Conservation (phyloP, 257 asterid species). For the Coffea eugenioides region DNA sequence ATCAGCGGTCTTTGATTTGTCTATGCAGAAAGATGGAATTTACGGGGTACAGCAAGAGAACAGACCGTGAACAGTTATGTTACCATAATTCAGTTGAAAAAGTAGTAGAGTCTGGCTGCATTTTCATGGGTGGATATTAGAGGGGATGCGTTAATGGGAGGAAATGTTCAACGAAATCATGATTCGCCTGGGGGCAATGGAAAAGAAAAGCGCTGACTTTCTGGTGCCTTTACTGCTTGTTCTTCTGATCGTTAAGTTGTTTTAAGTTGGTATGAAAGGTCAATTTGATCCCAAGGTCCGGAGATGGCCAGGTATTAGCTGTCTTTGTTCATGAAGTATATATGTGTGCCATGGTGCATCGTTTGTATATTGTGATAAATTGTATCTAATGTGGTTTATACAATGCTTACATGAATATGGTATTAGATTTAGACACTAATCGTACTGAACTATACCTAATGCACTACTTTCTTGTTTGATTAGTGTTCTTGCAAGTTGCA, state of each 20-base stretch:
- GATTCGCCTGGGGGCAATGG: background rate
- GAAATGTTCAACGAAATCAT: background rate
- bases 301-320: conserved; percentile 11
- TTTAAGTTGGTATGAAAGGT: background rate
- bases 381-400: no score
- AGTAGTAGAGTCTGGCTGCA: background rate
- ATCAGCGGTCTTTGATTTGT: conserved; percentile 52
- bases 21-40: conserved; percentile 64
- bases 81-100: background rate
- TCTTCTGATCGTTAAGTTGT: background rate
- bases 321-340: background rate
- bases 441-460: background rate
- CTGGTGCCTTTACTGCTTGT: background rate
- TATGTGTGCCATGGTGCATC: conserved; percentile 14
- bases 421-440: background rate
- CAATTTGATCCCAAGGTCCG: background rate
- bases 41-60: conserved; percentile 44
- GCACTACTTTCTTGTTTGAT: background rate
- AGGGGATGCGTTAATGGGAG: background rate
- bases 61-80: conserved; percentile 1
- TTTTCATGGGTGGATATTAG: background rate
- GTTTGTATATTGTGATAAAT: background rate
- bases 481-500: background rate
- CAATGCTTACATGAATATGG: background rate
- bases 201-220: background rate